Percentiles rank a stretch among this genome's conserved stretches.
Conservation (phyloP, 129 eudicot genomes). For the Escallonia rubra region DNA sequence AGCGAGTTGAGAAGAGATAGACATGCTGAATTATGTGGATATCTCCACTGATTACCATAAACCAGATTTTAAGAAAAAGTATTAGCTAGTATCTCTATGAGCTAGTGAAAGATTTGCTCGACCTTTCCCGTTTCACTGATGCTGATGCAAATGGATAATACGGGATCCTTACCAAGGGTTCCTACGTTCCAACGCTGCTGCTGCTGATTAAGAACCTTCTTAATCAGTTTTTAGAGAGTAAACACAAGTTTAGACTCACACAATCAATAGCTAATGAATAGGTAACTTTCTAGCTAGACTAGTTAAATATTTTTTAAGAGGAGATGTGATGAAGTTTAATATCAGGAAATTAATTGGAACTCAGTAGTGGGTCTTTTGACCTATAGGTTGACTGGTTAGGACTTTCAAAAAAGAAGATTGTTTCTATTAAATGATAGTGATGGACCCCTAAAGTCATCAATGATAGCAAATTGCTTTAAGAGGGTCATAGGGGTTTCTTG, state of each 20-base stretch:
- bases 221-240: background rate
- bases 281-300: too few species aligned
- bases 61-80: background rate
- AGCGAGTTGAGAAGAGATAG: too few species aligned
- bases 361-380: slow-evolving; percentile 15
- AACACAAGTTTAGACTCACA: background rate
- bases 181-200: background rate
- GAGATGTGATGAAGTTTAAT: too few species aligned
- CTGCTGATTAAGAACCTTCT: slow-evolving; percentile 3
- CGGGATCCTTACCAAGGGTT: background rate
- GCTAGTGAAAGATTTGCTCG: background rate
- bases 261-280: background rate
- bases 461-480: slow-evolving; percentile 9
- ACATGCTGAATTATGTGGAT: too few species aligned
- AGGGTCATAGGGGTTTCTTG: slow-evolving; percentile 10
- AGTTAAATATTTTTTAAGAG: too few species aligned
- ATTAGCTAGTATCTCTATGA: background rate
- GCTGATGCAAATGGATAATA: background rate
- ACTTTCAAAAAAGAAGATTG: background rate
- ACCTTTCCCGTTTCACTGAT: background rate
- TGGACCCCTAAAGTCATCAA: slow-evolving; percentile 19
- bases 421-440: slow-evolving; percentile 1
- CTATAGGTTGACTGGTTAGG: slow-evolving; percentile 14
- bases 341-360: too few species aligned
- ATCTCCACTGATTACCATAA: background rate